Evolutionary conservation across 768 basidiomycete genomes (phyloP).

Genomic region (Amanita molliuscula): DNA sequence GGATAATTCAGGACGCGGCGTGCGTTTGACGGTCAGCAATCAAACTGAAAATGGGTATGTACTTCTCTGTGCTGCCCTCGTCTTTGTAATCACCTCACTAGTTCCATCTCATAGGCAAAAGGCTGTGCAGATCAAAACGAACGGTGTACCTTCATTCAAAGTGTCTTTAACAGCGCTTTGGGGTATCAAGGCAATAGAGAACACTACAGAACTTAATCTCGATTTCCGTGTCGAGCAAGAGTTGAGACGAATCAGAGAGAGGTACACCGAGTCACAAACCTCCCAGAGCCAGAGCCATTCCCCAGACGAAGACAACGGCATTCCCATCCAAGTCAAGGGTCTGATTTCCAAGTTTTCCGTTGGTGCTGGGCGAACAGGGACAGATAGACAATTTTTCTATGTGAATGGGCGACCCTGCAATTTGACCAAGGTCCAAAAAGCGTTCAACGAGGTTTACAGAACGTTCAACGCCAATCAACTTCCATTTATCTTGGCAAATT

Average conservation of each 20-base stretch:
- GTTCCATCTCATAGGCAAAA: slow-evolving; percentile 35
- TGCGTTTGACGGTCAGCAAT: slow-evolving; percentile 69
- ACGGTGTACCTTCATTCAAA: slow-evolving; percentile 51
- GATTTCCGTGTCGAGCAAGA: slow-evolving; percentile 62
- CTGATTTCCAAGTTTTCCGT: slow-evolving; percentile 76
- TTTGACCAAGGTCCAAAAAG: slow-evolving; percentile 73
- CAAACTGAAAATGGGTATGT: slow-evolving; percentile 61
- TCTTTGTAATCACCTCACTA: background rate
- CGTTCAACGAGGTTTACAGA: slow-evolving; percentile 88
- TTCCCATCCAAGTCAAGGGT: slow-evolving; percentile 54
- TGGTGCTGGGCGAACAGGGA: slow-evolving; percentile 64
- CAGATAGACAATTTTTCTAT: slow-evolving; percentile 88
- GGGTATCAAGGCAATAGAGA: slow-evolving; percentile 74
- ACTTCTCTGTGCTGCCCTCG: background rate
- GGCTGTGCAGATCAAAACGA: slow-evolving; percentile 60
- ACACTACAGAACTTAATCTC: slow-evolving; percentile 65
- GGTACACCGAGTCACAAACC: background rate
- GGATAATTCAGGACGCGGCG: slow-evolving; percentile 39
- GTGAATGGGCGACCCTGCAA: slow-evolving; percentile 88
- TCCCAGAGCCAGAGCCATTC: background rate
- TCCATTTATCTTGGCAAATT: slow-evolving; percentile 78
- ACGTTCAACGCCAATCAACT: slow-evolving; percentile 63
- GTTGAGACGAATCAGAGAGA: slow-evolving; percentile 26
- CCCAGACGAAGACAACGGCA: slow-evolving; percentile 12
- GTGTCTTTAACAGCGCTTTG: slow-evolving; percentile 68